These are phyloP conservation scores for Asterochloris erici DNA, from an alignment of 139 green algal genomes.

Conservation along the genomic window DNA sequence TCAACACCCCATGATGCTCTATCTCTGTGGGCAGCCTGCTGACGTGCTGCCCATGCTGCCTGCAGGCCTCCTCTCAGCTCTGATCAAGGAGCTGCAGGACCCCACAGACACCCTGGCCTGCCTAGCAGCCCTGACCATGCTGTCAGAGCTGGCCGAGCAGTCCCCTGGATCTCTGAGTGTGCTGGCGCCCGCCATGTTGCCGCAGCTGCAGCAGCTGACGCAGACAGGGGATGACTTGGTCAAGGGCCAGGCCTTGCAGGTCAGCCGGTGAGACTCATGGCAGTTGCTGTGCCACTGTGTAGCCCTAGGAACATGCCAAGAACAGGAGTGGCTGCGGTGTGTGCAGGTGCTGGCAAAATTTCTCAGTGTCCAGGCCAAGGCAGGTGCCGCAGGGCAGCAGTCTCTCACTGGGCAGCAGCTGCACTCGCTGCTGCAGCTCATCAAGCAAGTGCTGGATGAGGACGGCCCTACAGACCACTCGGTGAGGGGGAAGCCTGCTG, in stretches of 20 bases:
- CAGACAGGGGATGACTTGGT: background rate
- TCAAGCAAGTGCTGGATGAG: slow-evolving; percentile 1
- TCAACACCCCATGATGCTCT: background rate
- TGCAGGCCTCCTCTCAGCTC: slow-evolving; percentile 19
- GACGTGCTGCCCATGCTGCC: background rate
- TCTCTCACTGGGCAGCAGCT: background rate
- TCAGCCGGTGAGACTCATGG: no score
- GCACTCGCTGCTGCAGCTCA: background rate
- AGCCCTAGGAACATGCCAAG: no score
- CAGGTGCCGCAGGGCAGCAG: no score
- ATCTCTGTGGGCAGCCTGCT: background rate
- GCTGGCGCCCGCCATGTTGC: background rate
- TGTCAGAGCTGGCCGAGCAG: slow-evolving; percentile 33
- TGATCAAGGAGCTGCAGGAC: slow-evolving; percentile 10
- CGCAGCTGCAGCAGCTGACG: background rate
- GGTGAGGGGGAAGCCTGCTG: background rate
- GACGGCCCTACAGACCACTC: background rate
- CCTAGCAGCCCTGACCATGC: slow-evolving; percentile 4
- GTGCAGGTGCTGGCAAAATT: no score
- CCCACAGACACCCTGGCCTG: slow-evolving; percentile 1
- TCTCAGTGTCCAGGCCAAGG: no score
- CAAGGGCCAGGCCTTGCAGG: slow-evolving; percentile 4
- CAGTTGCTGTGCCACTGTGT: no score
- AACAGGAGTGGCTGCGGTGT: no score
- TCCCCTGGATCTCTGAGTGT: background rate